These are phyloP conservation scores for Lachancea dasiensis DNA, from an alignment of 805 yeast species.

Conservation along the genomic window DNA sequence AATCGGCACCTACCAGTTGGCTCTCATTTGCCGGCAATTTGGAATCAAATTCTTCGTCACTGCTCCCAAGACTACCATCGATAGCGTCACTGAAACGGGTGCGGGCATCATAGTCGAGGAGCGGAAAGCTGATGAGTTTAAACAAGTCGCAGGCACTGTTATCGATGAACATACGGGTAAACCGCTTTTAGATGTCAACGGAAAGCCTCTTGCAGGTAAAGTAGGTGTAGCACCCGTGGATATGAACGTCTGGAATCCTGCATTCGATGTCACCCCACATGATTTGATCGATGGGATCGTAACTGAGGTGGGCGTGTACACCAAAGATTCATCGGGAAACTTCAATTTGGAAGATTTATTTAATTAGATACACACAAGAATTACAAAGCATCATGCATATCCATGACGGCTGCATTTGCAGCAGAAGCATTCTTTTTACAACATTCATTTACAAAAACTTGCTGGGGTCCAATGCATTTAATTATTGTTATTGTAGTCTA, in stretches of 20 bases:
- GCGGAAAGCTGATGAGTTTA: conserved; percentile 75
- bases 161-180: conserved; percentile 31
- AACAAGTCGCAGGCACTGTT: conserved; percentile 65
- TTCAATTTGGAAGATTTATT: conserved; percentile 39
- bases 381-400: no score
- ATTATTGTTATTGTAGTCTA: no score
- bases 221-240: conserved; percentile 83
- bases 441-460: no score
- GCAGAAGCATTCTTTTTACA: no score
- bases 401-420: no score
- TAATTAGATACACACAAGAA: no score
- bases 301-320: conserved; percentile 64
- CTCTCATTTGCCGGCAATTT: conserved; percentile 59
- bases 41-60: conserved; percentile 85
- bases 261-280: conserved; percentile 90
- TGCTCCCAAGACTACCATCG: conserved; percentile 92
- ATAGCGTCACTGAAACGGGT: conserved; percentile 58
- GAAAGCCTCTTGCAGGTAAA: conserved; percentile 37
- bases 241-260: conserved; percentile 90
- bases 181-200: conserved; percentile 22
- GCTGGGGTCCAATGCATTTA: no score
- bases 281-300: conserved; percentile 80
- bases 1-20: conserved; percentile 89
- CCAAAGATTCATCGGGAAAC: conserved; percentile 44
- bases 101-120: conserved; percentile 79